These are phyloP conservation scores for Coccinonectria pachysandricola DNA, from an alignment of 2,329 filamentous ascomycete species.

Conservation along the genomic window DNA sequence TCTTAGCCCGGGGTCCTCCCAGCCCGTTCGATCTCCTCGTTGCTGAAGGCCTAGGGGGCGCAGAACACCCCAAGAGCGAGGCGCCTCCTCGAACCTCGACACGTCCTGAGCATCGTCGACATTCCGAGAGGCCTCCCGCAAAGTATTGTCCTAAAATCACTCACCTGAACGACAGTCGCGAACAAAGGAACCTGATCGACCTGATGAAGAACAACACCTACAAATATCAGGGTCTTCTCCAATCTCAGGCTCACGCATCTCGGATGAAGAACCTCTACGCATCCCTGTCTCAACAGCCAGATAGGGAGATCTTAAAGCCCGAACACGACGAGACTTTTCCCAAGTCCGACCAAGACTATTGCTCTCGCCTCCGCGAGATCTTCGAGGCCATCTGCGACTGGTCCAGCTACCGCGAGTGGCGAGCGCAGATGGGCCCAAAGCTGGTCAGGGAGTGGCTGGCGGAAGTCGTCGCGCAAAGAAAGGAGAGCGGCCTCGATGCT, in stretches of 20 bases:
- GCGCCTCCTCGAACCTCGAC: slow-evolving; percentile 8
- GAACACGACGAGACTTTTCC: slow-evolving; percentile 8
- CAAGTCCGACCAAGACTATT: neutral
- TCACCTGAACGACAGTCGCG: no score
- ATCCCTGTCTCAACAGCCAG: slow-evolving; percentile 1
- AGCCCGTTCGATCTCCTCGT: no score
- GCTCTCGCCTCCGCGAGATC: slow-evolving; percentile 4
- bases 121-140: no score
- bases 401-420: slow-evolving; percentile 9
- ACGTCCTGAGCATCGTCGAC: slow-evolving; percentile 7
- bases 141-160: no score
- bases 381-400: slow-evolving; percentile 15
- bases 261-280: slow-evolving; percentile 1
- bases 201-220: no score
- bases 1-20: no score
- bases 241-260: neutral
- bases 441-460: slow-evolving; percentile 6
- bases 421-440: slow-evolving; percentile 9
- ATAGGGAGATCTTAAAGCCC: neutral
- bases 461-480: neutral
- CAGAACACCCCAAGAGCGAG: no score
- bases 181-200: no score
- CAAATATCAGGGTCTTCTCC: slow-evolving; percentile 7
- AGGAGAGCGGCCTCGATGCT: neutral
- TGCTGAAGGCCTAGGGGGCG: no score